phyloP scores from a whole-genome alignment of 208 protist species.

The Porcisia deanei region DNA sequence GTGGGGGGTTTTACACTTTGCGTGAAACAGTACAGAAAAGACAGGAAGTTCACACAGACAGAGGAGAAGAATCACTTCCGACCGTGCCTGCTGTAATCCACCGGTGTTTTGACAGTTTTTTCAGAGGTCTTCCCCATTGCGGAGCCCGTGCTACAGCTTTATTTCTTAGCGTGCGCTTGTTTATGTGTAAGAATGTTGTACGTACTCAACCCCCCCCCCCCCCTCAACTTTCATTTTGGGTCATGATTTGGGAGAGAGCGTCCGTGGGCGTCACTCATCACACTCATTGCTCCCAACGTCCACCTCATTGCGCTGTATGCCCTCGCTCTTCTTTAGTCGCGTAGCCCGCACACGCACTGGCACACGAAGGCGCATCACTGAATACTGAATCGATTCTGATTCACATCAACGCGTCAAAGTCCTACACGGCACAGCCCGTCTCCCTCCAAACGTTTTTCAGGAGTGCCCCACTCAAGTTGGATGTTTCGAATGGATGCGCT shows the following conservation, averaged over 20 bases:
- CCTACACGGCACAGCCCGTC: not conserved
- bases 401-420: not conserved
- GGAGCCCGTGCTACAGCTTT: not conserved
- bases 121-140: no score
- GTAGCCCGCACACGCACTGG: not conserved
- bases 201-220: not conserved
- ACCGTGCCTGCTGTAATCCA: not conserved
- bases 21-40: not conserved
- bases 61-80: not conserved
- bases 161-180: not conserved
- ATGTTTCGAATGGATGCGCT: slow-evolving; percentile 2
- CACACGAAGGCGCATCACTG: not conserved
- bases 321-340: not conserved
- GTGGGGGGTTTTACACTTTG: not conserved
- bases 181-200: not conserved
- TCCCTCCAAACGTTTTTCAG: not conserved
- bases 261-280: not conserved
- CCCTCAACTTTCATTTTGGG: slow-evolving; percentile 3
- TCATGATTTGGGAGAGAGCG: not conserved
- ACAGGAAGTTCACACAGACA: not conserved
- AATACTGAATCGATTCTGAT: not conserved
- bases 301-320: not conserved
- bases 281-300: not conserved
- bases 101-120: not conserved
- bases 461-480: not conserved